Evolutionary conservation across 306 rosid species (phyloP), one percentile per base, ranked within the genome.

Genomic region (Parietaria judaica): DNA sequence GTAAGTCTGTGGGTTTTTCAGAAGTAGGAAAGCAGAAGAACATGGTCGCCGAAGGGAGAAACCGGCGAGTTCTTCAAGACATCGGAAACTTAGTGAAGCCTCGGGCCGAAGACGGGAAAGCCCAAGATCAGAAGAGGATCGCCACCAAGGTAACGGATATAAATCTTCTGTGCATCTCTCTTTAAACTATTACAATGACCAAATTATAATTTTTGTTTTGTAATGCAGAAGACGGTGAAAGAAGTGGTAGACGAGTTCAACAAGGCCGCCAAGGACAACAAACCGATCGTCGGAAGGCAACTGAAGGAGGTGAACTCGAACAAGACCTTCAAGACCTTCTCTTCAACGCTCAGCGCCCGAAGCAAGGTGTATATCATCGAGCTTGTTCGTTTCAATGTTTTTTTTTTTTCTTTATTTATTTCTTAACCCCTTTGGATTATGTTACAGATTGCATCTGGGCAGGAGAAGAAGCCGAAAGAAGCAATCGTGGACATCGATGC

Each of bases 401-500:
- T 67, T 14, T 44, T 36, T 16, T 15, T 34, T 36, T 3, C 11
- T 16, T 54, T 51, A 54, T 58, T 66, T 3, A 4, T 12, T 31
- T 8, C 11, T 6, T 58, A 67, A 36, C 50, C 54, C 16, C 34
- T 47, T 56, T 63, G 73, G 3, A 23, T 7, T 9, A 3, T 8
- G 64, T 14, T 60, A 57, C 55, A 91, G 98, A 89, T 79, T 71
- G 92, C 92, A 66, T 72, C 74, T 80, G 95, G 90, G 66, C 56
- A 62, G 54, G 43, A 67, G 51, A 50, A 69, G 12, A 79, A 70
- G 66, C 83, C 81, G 12, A 77, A 72, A 71, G 78, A 74, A 51
- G 64, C 54, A 14, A 69, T 80, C 47, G 72, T 46, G 38, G 70
- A 92, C 72, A 80, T 92, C 57, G 98, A 92, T 55, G 81, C 67